phyloP scores from a whole-genome alignment of 2,329 filamentous ascomycete species.

The Pleoardoris graminearum region DNA sequence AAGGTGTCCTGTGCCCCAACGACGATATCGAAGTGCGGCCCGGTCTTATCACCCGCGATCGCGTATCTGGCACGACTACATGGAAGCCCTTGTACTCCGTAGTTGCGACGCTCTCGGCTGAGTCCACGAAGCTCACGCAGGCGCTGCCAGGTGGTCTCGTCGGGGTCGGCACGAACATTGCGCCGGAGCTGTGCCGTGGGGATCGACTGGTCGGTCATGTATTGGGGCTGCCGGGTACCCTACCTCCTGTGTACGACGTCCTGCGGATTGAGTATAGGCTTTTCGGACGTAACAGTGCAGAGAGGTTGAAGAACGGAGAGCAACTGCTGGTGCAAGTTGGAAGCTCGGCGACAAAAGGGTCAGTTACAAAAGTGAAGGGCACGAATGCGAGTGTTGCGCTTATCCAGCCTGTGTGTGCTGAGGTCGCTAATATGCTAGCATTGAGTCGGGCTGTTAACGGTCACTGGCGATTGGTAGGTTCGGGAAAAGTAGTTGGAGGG shows the following conservation, averaged over 20 bases:
- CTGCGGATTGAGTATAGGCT: too few species aligned
- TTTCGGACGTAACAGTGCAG: too few species aligned
- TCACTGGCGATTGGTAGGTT: too few species aligned
- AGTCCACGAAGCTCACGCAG: slow-evolving; percentile 98
- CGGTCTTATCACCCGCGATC: slow-evolving; percentile 96
- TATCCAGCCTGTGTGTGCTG: too few species aligned
- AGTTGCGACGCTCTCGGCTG: slow-evolving; percentile 92
- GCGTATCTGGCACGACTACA: slow-evolving; percentile 80
- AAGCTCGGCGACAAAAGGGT: too few species aligned
- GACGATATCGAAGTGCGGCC: slow-evolving; percentile 98
- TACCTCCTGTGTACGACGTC: slow-evolving; percentile 82
- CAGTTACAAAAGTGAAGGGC: too few species aligned
- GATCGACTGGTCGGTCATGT: slow-evolving; percentile 99
- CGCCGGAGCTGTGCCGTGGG: slow-evolving; percentile 96
- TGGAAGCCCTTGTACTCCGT: slow-evolving; percentile 97
- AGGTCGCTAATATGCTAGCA: too few species aligned
- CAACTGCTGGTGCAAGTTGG: too few species aligned
- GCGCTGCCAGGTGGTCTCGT: slow-evolving; percentile 97
- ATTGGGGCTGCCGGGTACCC: slow-evolving; percentile 86
- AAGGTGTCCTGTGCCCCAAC: slow-evolving; percentile 92
- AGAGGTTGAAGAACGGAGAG: too few species aligned
- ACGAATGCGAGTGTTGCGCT: too few species aligned
- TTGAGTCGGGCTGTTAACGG: too few species aligned
- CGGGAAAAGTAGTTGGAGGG: too few species aligned
- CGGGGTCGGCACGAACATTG: slow-evolving; percentile 91